phyloP scores from a whole-genome alignment of 352 stramenopile species.

The Phytopythium delawarense region DNA sequence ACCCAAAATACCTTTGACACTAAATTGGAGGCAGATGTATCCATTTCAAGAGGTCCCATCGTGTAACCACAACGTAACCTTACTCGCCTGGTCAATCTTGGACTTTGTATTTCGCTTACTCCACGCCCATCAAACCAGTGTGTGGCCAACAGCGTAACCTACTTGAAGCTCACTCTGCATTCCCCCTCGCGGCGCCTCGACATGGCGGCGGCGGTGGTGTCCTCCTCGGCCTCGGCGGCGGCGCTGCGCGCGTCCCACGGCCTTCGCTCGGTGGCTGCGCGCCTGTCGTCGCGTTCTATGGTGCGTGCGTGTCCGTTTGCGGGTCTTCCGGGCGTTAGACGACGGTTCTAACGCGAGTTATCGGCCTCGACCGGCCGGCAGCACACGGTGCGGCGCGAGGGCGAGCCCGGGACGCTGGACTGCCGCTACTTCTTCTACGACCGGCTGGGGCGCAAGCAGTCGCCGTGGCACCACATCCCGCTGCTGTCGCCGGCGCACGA shows the following conservation, averaged over 20 bases:
- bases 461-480: constrained; percentile 92
- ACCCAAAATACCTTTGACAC: not conserved
- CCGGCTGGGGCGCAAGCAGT: constrained; percentile 69
- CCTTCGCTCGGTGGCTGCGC: not conserved
- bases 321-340: not conserved
- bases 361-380: constrained; percentile 4
- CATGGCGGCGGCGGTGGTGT: not conserved
- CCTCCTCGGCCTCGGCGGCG: not conserved
- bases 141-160: not conserved
- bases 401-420: constrained; percentile 53
- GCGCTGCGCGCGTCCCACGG: not conserved
- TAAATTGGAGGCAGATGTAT: not conserved
- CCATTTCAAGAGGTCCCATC: not conserved
- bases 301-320: not conserved
- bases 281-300: not conserved
- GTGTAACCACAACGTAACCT: not conserved
- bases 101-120: not conserved
- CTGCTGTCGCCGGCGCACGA: constrained; percentile 50
- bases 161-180: not conserved
- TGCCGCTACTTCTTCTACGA: constrained; percentile 87
- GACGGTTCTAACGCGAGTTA: not conserved
- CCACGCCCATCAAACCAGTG: not conserved
- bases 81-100: not conserved
- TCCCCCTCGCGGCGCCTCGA: not conserved
- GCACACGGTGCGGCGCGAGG: constrained; percentile 65